Base-by-base conservation (phyloP, 306 rosid species). In the Nissolia schottii region DNA sequence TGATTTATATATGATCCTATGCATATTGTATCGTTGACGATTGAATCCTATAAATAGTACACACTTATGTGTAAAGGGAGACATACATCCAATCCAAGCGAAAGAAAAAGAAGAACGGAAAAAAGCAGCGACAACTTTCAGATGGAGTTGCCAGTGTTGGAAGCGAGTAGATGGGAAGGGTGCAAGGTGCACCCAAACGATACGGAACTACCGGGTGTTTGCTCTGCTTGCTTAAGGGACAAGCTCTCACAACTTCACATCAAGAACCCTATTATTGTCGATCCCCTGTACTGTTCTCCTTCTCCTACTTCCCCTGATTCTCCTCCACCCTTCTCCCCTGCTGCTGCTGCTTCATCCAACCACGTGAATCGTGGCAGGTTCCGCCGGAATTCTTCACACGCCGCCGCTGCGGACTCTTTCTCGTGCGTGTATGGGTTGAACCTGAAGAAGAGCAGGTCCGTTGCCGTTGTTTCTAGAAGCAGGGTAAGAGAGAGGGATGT, bases 361-460 rank as follows among this genome's bases (percentile, higher is more conserved):
- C 60, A 35, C 7, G 74, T 56, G 13, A 20, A 45, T 35, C 74
- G 64, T 6, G 75, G 61, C 7, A 83, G 71, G 5, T 86, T 80
- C 58, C 81, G 24, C 0, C 63, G 93, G 46, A 82, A 84, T 48
- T 81, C 61, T 27, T 84, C 93, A 0, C 86, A 83, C 0, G 79
- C 40, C 6, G 67, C 25, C 0, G 79, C 40, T 7, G 67, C 25
- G 29, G 82, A 82, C 53, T 67, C 89, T 3, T 64, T 34, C 23
- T 71, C 95, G 3, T 79, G 84, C n/a, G 50, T 64, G 55, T 37
- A 84, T 24, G 83, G 64, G 10, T 45, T 89, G 78, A 85, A 83
- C 75, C 56, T 90, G 84, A 88, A 77, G 86, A 88, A 90, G 87
- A 90, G 97, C 70, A 83, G 80, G 37, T 86, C 97, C 6, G 23